Base-by-base conservation (phyloP, 345 rosid species). In the Rhodamnia argentea region DNA sequence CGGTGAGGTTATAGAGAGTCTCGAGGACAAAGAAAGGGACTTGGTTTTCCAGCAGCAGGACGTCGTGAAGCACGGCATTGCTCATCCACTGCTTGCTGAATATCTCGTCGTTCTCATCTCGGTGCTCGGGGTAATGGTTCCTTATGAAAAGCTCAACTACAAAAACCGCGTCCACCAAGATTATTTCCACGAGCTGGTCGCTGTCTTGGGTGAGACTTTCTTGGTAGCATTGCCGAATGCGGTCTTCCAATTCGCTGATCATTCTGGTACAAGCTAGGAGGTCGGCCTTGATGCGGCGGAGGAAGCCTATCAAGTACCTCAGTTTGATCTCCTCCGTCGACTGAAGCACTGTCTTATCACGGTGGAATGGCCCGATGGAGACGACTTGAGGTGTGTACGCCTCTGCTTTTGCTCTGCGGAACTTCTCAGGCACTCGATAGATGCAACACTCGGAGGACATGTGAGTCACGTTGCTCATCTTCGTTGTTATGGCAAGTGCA, bases 111-210 rank as follows among this genome's bases (percentile, higher is more conserved):
- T 84, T 13, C 10, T 86, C 86, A 2, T 53, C 57, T 60, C 84
- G 58, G 26, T 83, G 75, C 32, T 70, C 86, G 32, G 37, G n/a
- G 23, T n/a, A 75, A 7, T 55, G 64, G 85, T 86, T 89, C 62
- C 90, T 86, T 32, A 90, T 55, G 44, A 91, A 76, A 56, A 91
- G 87, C 51, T 90, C 93, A 74, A 91, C 84, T 2, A 89, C 11
- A 57, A 91, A 91, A 78, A 76, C 83, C 1, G 88, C 89, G 47
- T 89, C 93, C 8, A 90, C 84, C 20, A 90, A 83, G 59, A 91
- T 70, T 87, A 90, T 89, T 70, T 88, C 86, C 23, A 89, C 89
- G 24, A 90, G 88, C 24, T 86, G 86, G 27, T 85, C 59, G n/a
- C 87, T 26, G 26, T 52, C 7, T 20, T 86, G 88, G 47, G 82